phyloP scores from a whole-genome alignment of 2,329 filamentous ascomycete species.

The Didymellaceae sp. region DNA sequence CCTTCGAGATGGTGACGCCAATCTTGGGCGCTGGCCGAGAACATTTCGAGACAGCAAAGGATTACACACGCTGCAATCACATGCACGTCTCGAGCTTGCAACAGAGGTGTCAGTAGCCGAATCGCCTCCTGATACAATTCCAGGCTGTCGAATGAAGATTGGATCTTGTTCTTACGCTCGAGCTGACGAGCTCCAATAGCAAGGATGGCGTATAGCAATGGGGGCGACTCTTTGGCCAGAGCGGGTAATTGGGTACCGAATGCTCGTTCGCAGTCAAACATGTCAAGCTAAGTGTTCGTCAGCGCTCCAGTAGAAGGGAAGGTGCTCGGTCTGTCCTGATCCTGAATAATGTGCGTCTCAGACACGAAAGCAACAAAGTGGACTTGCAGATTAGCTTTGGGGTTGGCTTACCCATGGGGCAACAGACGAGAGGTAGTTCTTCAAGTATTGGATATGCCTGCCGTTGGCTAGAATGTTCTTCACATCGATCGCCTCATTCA shows the following conservation, averaged over 20 bases:
- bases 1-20: slow-evolving; percentile 62
- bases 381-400: too few species aligned
- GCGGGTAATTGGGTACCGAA: slow-evolving; percentile 58
- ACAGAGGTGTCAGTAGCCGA: slow-evolving; percentile 55
- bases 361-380: too few species aligned
- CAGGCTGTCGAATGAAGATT: slow-evolving; percentile 54
- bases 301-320: neutral
- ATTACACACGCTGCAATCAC: slow-evolving; percentile 62
- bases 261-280: slow-evolving; percentile 58
- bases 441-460: slow-evolving; percentile 35
- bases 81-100: slow-evolving; percentile 56
- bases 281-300: slow-evolving; percentile 53
- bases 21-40: slow-evolving; percentile 47
- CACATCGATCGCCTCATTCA: slow-evolving; percentile 17
- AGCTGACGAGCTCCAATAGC: slow-evolving; percentile 61
- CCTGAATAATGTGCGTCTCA: too few species aligned
- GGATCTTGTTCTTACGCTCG: slow-evolving; percentile 53
- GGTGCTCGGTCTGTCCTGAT: too few species aligned
- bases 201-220: slow-evolving; percentile 58
- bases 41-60: slow-evolving; percentile 63
- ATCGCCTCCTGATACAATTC: slow-evolving; percentile 61
- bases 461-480: slow-evolving; percentile 32
- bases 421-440: slow-evolving; percentile 39
- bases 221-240: slow-evolving; percentile 53
- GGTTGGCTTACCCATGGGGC: slow-evolving; percentile 36